Evolutionary conservation across 2,329 filamentous ascomycete species (phyloP), one percentile per base, ranked within the genome.

Genomic region (Xylaria sp.): DNA sequence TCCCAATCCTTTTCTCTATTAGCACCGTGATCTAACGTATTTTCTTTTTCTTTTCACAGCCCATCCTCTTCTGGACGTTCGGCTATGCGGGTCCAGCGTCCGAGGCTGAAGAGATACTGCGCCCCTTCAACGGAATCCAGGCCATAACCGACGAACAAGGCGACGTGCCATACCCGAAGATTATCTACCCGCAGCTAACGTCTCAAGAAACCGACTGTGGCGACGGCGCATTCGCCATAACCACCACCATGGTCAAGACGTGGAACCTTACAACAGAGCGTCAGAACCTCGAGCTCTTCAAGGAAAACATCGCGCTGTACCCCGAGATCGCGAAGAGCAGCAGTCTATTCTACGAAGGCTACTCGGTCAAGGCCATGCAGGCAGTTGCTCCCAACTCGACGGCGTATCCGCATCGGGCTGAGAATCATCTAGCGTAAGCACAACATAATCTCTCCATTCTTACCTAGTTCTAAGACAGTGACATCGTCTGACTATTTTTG

Each of bases 81-180:
- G 54, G 44, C 20, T 77, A 76, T 36, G 49, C 33, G 2, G 74
- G 75, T 2, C 54, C 71, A 3, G 65, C 66, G 0, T 36, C 60
- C 2, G 74, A 73, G 0, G 75, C 74, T 9, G 70, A 73, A 42
- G n/a, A 29, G 20, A 20, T 62, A 5, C 50, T 76, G 13, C 29
- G 33, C 1, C 72, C 72, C 1, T 75, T 77, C 39, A 72, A 74
- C 27, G 61, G 29, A 0, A 72, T 77, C 15, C 61, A 36, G 1
- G 57, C 72, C 7, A 44, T 66, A 2, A 56, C 25, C 0, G 54
- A 63, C 1, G 36, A 67, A 1, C 53, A 25, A 22, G 69, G 63
- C 5, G 69, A 74, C 17, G 65, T 73, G 1, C 39, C 73, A 1
- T 75, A 71, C 36, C 67, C 69, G 0, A 60, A 66, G 11, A 63